Conservation (phyloP, 2,329 filamentous ascomycete species). For the Conoideocrella luteorostrata region DNA sequence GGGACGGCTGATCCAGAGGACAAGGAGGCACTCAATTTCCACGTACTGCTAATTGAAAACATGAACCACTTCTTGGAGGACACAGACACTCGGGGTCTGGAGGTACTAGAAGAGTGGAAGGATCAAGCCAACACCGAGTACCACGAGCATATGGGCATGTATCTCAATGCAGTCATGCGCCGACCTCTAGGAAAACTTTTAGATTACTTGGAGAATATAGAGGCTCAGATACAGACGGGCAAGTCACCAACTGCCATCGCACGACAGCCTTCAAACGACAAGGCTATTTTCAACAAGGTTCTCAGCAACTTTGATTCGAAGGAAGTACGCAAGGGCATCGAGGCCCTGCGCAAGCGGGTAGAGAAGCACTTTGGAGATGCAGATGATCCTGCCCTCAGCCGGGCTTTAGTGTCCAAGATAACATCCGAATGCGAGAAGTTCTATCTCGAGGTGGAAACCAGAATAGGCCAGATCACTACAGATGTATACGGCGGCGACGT, state of each 20-base stretch:
- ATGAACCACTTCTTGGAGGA: slow-evolving; percentile 98
- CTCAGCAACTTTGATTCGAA: slow-evolving; percentile 73
- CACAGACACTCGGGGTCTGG: slow-evolving; percentile 67
- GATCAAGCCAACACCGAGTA: slow-evolving; percentile 72
- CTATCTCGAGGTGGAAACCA: slow-evolving; percentile 54
- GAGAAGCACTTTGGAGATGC: slow-evolving; percentile 96
- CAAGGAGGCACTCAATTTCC: slow-evolving; percentile 94
- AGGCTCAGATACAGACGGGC: slow-evolving; percentile 59
- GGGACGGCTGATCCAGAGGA: slow-evolving; percentile 63
- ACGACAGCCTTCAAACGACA: slow-evolving; percentile 74
- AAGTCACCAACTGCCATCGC: slow-evolving; percentile 61
- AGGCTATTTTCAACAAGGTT: slow-evolving; percentile 78
- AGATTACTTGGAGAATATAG: slow-evolving; percentile 85
- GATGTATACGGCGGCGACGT: slow-evolving; percentile 60
- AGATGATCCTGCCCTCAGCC: slow-evolving; percentile 63
- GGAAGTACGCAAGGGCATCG: slow-evolving; percentile 84
- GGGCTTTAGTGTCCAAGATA: slow-evolving; percentile 51
- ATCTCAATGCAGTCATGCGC: slow-evolving; percentile 81
- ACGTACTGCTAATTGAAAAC: slow-evolving; percentile 95
- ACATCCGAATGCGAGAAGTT: slow-evolving; percentile 55
- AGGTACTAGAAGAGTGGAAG: slow-evolving; percentile 77
- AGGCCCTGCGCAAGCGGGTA: slow-evolving; percentile 80
- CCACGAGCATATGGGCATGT: slow-evolving; percentile 78
- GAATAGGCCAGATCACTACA: slow-evolving; percentile 53
- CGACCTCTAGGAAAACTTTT: slow-evolving; percentile 84